Evolutionary conservation across 169 alveolate species (phyloP), one percentile per base, ranked within the genome.

Genomic region (Cryptosporidium sp.): DNA sequence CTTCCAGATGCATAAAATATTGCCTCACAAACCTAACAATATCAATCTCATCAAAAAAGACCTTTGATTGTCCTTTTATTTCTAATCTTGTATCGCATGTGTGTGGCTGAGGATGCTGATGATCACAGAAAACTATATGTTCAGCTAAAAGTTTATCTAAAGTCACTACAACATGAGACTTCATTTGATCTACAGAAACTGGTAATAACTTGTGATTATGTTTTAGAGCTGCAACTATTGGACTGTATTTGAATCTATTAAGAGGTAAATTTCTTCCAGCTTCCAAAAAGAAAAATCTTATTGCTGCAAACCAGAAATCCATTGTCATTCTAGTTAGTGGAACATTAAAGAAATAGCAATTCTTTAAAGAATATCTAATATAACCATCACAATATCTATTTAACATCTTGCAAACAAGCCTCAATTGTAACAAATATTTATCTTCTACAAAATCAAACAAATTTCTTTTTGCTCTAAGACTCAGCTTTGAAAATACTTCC

Each of bases 281-380:
- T 48, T 80, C 89, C 45, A 80, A 51, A 26, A 62, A 80, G 29
- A 80, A 80, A 21, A 80, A 80, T 29, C 80, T 80, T 21, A 62
- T 62, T 39, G 67, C 89, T 23, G 89, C 67, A 62, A 80, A 80
- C 89, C 89, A 80, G 45, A 80, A 80, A 65, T 80, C 89, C 67
- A 80, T 60, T 9, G 89, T 60, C 60, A 80, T 12, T 42, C 89
- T 60, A 5, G 75, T 80, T 23, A 65, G 51, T 44, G 73, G 80
- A 26, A 80, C 75, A 23, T 60, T 80, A 65, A 80, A 80, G 56
- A 80, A 80, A 26, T 80, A 65, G 26, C 89, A 80, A 44, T 31
- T 62, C 39, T 60, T 80, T 62, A 80, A 21, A 62, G 70, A 80
- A 44, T 80, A 48, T 12, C 75, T 33, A 45, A 80, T 80, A 31